Evolutionary conservation across 495 filamentous ascomycete genomes (phyloP).

Genomic region (Talaromyces wortmannii): DNA sequence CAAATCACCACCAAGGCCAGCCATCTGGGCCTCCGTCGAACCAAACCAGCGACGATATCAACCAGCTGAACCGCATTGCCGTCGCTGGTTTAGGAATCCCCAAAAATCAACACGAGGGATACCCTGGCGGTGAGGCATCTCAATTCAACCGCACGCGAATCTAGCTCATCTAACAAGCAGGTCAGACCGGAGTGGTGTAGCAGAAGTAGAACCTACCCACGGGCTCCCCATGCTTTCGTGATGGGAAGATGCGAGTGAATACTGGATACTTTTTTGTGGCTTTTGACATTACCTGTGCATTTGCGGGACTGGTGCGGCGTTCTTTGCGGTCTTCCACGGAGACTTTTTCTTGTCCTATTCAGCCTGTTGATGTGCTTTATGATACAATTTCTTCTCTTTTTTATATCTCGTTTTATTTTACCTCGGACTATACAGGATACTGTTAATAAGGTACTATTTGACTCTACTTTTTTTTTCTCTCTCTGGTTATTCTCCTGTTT

Average conservation of each 20-base stretch:
- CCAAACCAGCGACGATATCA: slow-evolving; percentile 31
- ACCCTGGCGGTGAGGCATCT: slow-evolving; percentile 25
- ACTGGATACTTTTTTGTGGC: background rate
- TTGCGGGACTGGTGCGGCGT: background rate
- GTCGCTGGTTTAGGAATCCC: slow-evolving; percentile 40
- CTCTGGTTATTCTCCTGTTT: background rate
- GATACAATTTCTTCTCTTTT: background rate
- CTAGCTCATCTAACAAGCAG: slow-evolving; percentile 13
- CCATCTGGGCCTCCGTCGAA: slow-evolving; percentile 14
- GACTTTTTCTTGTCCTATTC: background rate
- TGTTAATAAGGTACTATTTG: background rate
- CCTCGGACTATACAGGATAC: background rate
- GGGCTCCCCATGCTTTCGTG: slow-evolving; percentile 17
- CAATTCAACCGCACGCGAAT: slow-evolving; percentile 25
- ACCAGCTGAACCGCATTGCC: slow-evolving; percentile 39
- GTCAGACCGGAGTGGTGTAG: slow-evolving; percentile 15
- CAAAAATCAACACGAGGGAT: slow-evolving; percentile 33
- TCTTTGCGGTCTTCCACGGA: background rate
- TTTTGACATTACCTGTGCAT: background rate
- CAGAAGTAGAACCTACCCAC: slow-evolving; percentile 25
- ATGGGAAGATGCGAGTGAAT: background rate
- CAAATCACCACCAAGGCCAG: slow-evolving; percentile 17
- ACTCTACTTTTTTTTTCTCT: background rate
- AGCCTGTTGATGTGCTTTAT: background rate
- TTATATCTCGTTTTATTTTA: too few species aligned